Evolutionary conservation across 441 rosid species (phyloP).

Genomic region (Pelargonium cotyledonis): DNA sequence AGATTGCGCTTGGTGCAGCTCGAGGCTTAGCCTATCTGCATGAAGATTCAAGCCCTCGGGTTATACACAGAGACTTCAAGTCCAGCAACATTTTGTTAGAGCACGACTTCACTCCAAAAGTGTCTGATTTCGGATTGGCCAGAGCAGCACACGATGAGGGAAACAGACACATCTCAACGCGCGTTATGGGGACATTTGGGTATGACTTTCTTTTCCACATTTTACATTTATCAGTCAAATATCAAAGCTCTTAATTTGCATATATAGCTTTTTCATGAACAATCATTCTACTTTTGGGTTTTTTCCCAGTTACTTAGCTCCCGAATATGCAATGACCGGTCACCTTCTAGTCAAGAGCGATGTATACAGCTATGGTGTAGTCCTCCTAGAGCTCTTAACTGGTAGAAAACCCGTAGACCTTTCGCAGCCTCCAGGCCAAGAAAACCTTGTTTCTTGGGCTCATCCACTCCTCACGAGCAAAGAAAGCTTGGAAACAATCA

Average conservation of each 20-base stretch:
- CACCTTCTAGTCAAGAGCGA: constrained; percentile 96
- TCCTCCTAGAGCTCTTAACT: constrained; percentile 84
- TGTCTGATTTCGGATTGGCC: constrained; percentile 93
- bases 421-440: constrained; percentile 88
- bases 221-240: not conserved
- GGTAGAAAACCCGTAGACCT: constrained; percentile 90
- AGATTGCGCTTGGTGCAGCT: constrained; percentile 94
- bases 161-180: constrained; percentile 78
- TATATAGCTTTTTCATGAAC: not conserved
- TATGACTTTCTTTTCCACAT: constrained; percentile 17
- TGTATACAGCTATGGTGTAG: constrained; percentile 95
- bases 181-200: constrained; percentile 99
- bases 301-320: constrained; percentile 71
- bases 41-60: constrained; percentile 93
- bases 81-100: constrained; percentile 90
- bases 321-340: constrained; percentile 97
- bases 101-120: constrained; percentile 86
- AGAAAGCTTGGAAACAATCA: constrained; percentile 63
- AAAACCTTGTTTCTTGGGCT: constrained; percentile 90
- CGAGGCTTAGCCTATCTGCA: constrained; percentile 89
- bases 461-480: constrained; percentile 65
- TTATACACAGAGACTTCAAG: constrained; percentile 95
- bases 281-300: not conserved
- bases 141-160: constrained; percentile 86
- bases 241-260: not conserved